Base-by-base conservation (phyloP, 1,284 basidiomycete species). In the Sporisorium scitamineum region DNA sequence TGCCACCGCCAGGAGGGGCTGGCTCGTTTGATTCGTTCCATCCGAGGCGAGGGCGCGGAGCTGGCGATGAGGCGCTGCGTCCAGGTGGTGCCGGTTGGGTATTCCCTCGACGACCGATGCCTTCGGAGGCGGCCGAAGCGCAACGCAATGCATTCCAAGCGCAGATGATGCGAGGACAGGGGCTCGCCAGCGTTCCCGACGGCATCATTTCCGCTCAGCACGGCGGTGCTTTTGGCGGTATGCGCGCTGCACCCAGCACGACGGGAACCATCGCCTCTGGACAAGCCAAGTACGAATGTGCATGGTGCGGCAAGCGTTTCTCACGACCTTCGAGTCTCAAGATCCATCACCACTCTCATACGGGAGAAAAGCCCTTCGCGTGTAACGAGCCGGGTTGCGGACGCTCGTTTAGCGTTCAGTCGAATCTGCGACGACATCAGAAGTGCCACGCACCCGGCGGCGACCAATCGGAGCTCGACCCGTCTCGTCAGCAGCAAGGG, bases 291-390 rank as follows among this genome's bases (percentile, higher is more conserved):
- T 84, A 83, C 61, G 80, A 82, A 39, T 84, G 82, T 61, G 63
- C 67, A 0, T 80, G 74, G 75, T 84, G 82, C 54, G 72, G 72
- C 24, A 84, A 84, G 61, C 79, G 81, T 31, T 84, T 84, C 63
- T 78, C 79, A 10, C 68, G 82, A 2, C 82, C 82, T 4, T 83
- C 81, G 14, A 82, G 80, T 24, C 70, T 84, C 45, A 80, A 80
- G 44, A 84, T 83, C n/a, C 82, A 84, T 52, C 78, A 80, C 26
- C 79, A 83, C 56, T 82, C 80, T 24, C 83, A 84, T 63, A 84
- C 83, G 2, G 83, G 83, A 9, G 83, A 84, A 42, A 84, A 84
- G 63, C 83, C 83, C 14, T 84, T 76, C 48, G 76, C 78, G 9
- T 84, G 83, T 68, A 74, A 79, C 44, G 72, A 73, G 34, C 78